Percentiles rank a stretch among this genome's conserved stretches.
These are phyloP conservation scores for Calycina herbarum DNA, from an alignment of 2,329 filamentous ascomycete species.

Conservation along the genomic window DNA sequence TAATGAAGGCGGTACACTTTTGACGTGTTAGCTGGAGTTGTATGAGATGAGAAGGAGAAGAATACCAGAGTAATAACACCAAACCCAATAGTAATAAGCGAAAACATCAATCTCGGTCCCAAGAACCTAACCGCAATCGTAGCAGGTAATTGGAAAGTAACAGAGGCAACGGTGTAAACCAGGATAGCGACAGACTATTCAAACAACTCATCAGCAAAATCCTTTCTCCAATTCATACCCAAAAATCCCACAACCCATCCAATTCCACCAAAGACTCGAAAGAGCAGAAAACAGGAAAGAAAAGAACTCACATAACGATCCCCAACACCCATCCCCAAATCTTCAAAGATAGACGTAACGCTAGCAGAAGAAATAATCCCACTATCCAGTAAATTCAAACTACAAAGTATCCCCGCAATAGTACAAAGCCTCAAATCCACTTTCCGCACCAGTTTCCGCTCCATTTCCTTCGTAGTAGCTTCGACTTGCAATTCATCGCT, in stretches of 20 bases:
- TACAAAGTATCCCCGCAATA: slow-evolving; percentile 70
- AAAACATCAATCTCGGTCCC: slow-evolving; percentile 64
- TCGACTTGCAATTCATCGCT: not conserved
- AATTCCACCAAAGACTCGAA: too few relatives aligned
- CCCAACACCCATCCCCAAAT: slow-evolving; percentile 60
- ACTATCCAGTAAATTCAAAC: slow-evolving; percentile 67
- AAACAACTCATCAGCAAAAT: not conserved
- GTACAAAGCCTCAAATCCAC: slow-evolving; percentile 68
- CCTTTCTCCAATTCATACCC: not conserved
- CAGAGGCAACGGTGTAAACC: slow-evolving; percentile 69
- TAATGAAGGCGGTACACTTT: slow-evolving; percentile 64
- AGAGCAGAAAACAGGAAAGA: too few relatives aligned
- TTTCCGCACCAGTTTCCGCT: slow-evolving; percentile 57
- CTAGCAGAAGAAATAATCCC: slow-evolving; percentile 69
- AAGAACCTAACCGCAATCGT: slow-evolving; percentile 65
- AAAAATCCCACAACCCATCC: too few relatives aligned
- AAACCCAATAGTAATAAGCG: slow-evolving; percentile 58
- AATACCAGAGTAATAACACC: slow-evolving; percentile 52
- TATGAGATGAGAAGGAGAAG: not conserved
- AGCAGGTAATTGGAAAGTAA: slow-evolving; percentile 67
- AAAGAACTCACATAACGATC: slow-evolving; percentile 52
- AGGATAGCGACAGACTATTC: slow-evolving; percentile 63
- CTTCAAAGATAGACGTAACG: slow-evolving; percentile 65
- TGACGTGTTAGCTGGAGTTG: not conserved
- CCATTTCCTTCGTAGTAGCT: slow-evolving; percentile 10